Base-by-base conservation (phyloP, 2,329 filamentous ascomycete species). In the Beauveria medogensis region DNA sequence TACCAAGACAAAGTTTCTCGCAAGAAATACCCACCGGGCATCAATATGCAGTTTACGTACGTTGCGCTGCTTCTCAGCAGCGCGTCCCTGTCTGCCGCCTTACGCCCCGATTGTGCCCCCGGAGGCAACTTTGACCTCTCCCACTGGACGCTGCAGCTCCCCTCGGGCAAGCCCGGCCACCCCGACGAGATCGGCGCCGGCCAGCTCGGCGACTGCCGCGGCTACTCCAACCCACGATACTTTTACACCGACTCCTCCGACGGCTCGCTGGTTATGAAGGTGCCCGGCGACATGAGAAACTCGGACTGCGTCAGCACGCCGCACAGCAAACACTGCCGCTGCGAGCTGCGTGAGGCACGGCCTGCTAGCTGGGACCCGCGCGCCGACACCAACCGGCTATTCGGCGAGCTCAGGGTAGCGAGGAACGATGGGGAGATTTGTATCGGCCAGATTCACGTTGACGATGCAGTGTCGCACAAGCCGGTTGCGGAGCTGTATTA, bases 241-340 rank as follows among this genome's bases (percentile, higher is more conserved):
- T 77, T 76, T 69, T 75, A 69, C 68, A 74, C 71, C 43, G 67
- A 70, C 61, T 59, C 59, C 18, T 62, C 63, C 8, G 68, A 71
- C 52, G 73, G 72, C n/a, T 65, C 69, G 3, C 62, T 77, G 2
- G 71, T 75, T 24, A 72, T 75, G 68, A 74, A 72, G 65, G 75
- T 77, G 2, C 73, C 74, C 1, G 73, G 74, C 9, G 71, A 70
- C 10, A 67, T 70, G 1, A 63, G 64, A 18, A 65, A 59, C 34
- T 65, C 71, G 1, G 66, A 65, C 8, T 77, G 74, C 62, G 74
- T 76, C 8, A 76, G 70, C 2, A 77, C 75, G 0, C 63, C 69
- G 1, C 70, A 75, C 67, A 76, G 73, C 65, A 60, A 71, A 51
- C 75, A 78, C 64, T 77, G 75, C 64, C 75, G 74, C 30, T 75